Evolutionary conservation across 495 filamentous ascomycete species (phyloP).

Genomic region (Astrothelium subdiscretum): DNA sequence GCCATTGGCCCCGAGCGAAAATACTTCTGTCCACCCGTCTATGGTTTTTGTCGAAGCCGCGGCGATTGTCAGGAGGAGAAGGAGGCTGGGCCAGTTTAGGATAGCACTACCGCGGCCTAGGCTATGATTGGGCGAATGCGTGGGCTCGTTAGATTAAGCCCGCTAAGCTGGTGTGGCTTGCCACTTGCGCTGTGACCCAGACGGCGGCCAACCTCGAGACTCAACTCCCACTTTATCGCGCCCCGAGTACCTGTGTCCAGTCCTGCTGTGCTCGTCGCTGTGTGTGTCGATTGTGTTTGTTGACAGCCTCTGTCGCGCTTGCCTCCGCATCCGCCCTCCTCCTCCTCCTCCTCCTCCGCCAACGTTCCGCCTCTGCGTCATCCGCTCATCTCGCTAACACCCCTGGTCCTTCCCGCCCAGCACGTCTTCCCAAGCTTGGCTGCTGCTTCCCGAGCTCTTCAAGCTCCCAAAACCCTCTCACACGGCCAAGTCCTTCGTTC

Average conservation of each 20-base stretch:
- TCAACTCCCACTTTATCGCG: background rate
- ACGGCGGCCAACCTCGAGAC: background rate
- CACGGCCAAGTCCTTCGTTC: background rate
- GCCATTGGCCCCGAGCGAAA: too few species aligned
- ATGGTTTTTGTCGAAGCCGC: too few species aligned
- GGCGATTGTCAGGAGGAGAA: background rate
- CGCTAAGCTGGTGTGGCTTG: conserved; percentile 2
- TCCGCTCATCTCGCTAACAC: conserved; percentile 1
- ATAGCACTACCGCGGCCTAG: background rate
- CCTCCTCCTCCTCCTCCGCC: too few species aligned
- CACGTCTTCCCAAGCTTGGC: background rate
- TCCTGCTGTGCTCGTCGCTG: background rate
- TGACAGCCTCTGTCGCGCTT: background rate
- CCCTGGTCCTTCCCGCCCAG: conserved; percentile 1
- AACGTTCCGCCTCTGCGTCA: background rate
- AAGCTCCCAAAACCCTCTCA: background rate
- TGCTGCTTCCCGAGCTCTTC: background rate
- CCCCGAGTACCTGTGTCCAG: background rate
- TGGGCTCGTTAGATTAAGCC: background rate
- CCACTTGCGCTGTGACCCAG: background rate
- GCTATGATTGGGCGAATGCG: background rate
- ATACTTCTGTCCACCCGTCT: too few species aligned
- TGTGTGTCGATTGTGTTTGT: background rate
- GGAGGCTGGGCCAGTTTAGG: background rate
- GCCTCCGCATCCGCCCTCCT: background rate